phyloP scores from a whole-genome alignment of 305 asterid genomes.

The Plantago lanceolata region DNA sequence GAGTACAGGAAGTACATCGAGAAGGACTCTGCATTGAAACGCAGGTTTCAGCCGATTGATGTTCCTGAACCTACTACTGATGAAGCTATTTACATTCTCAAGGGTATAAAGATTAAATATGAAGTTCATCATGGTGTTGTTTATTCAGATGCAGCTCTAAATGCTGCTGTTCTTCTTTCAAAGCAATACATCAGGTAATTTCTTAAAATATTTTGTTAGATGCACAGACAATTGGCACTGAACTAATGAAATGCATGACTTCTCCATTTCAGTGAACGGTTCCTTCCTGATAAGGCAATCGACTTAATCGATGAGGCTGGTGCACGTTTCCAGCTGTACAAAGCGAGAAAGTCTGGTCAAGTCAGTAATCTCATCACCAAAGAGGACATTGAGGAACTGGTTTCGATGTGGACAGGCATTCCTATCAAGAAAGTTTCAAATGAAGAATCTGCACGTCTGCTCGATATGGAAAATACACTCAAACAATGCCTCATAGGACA shows the following conservation, averaged over 20 bases:
- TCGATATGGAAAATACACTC: slow-evolving; percentile 93
- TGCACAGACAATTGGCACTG: background rate
- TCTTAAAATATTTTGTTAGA: background rate
- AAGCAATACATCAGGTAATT: slow-evolving; percentile 86
- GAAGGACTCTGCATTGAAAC: slow-evolving; percentile 90
- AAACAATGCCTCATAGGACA: slow-evolving; percentile 78
- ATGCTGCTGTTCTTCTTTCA: slow-evolving; percentile 82
- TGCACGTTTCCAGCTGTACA: slow-evolving; percentile 89
- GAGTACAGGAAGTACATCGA: slow-evolving; percentile 91
- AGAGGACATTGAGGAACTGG: slow-evolving; percentile 90
- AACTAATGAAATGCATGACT: background rate
- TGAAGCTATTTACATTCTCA: slow-evolving; percentile 82
- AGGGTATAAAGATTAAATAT: slow-evolving; percentile 52
- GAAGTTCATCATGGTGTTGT: slow-evolving; percentile 95
- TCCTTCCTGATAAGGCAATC: slow-evolving; percentile 92
- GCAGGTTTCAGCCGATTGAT: slow-evolving; percentile 94
- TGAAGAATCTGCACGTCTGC: slow-evolving; percentile 86
- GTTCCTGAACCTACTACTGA: slow-evolving; percentile 96
- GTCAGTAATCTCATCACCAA: slow-evolving; percentile 73
- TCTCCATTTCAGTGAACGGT: slow-evolving; percentile 68
- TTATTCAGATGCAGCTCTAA: slow-evolving; percentile 79
- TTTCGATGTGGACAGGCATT: slow-evolving; percentile 93
- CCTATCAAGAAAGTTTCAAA: slow-evolving; percentile 87
- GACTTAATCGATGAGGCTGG: slow-evolving; percentile 99
- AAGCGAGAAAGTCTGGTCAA: slow-evolving; percentile 72